phyloP scores from a whole-genome alignment of 2,329 filamentous ascomycete genomes.

The Botryosphaeria dothidea region DNA sequence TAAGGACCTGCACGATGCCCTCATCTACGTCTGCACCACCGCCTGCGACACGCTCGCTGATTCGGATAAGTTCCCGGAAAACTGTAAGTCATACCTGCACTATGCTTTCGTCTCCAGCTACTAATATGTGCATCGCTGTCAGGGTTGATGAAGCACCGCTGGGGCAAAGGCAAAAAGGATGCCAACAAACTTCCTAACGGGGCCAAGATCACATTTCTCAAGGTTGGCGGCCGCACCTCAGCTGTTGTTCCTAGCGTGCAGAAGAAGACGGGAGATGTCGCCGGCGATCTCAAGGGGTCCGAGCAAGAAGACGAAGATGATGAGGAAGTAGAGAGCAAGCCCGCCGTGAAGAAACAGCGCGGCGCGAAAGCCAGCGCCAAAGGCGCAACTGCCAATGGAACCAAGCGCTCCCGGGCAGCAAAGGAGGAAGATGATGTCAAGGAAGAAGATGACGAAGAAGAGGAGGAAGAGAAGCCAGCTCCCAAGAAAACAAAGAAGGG shows the following conservation, averaged over 20 bases:
- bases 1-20: constrained; percentile 67
- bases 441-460: constrained; percentile 6
- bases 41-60: constrained; percentile 80
- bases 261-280: constrained; percentile 71
- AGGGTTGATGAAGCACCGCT: constrained; percentile 70
- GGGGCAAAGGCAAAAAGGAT: constrained; percentile 83
- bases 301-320: constrained; percentile 32
- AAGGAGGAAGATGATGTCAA: constrained; percentile 6
- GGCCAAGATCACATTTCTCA: constrained; percentile 81
- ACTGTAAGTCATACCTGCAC: constrained; percentile 54
- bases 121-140: neutral
- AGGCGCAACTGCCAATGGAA: neutral
- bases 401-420: constrained; percentile 2
- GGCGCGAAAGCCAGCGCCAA: neutral
- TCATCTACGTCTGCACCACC: constrained; percentile 76
- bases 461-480: neutral
- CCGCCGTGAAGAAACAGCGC: constrained; percentile 28
- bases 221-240: constrained; percentile 87
- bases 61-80: constrained; percentile 77
- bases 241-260: constrained; percentile 84
- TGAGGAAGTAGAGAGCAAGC: constrained; percentile 26
- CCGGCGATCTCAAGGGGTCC: constrained; percentile 48
- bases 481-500: constrained; percentile 13
- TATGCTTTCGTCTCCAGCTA: neutral
- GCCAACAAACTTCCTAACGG: constrained; percentile 74